These are phyloP conservation scores for Erigeron philadelphicus DNA, from an alignment of 140 eudicot species.

Conservation along the genomic window DNA sequence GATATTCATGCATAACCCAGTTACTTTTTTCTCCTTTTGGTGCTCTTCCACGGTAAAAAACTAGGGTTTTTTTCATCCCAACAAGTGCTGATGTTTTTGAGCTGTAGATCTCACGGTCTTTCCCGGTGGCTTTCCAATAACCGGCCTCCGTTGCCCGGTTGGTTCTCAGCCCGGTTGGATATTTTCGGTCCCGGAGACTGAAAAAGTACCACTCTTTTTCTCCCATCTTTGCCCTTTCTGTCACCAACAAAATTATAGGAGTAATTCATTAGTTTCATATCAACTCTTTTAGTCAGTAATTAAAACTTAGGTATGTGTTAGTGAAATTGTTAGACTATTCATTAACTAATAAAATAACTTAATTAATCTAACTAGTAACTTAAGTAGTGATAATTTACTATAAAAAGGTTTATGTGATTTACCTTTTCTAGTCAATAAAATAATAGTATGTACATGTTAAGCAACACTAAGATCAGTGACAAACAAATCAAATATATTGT, in stretches of 20 bases:
- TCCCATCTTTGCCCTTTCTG: slow-evolving; percentile 91
- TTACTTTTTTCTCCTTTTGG: slow-evolving; percentile 92
- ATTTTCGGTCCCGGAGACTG: slow-evolving; percentile 83
- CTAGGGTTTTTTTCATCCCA: slow-evolving; percentile 98
- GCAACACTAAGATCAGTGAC: too few species aligned
- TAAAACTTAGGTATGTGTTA: too few species aligned
- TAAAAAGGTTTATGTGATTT: too few species aligned
- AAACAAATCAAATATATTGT: neutral
- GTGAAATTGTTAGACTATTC: too few species aligned
- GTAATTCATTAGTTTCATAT: too few species aligned
- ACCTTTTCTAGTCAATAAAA: too few species aligned
- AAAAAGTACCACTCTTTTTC: slow-evolving; percentile 96
- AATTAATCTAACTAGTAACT: too few species aligned
- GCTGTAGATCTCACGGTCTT: slow-evolving; percentile 89
- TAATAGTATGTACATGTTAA: too few species aligned
- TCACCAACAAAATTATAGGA: neutral
- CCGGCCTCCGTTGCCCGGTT: slow-evolving; percentile 96
- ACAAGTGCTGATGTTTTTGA: slow-evolving; percentile 64
- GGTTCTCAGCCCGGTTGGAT: slow-evolving; percentile 85
- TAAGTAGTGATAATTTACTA: too few species aligned
- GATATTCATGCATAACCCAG: slow-evolving; percentile 97
- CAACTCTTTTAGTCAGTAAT: too few species aligned
- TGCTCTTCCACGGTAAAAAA: slow-evolving; percentile 87
- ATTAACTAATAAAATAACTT: too few species aligned
- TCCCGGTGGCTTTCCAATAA: slow-evolving; percentile 96